These are phyloP conservation scores for Yamadazyma olivae DNA, from an alignment of 805 yeast genomes.

Conservation along the genomic window DNA sequence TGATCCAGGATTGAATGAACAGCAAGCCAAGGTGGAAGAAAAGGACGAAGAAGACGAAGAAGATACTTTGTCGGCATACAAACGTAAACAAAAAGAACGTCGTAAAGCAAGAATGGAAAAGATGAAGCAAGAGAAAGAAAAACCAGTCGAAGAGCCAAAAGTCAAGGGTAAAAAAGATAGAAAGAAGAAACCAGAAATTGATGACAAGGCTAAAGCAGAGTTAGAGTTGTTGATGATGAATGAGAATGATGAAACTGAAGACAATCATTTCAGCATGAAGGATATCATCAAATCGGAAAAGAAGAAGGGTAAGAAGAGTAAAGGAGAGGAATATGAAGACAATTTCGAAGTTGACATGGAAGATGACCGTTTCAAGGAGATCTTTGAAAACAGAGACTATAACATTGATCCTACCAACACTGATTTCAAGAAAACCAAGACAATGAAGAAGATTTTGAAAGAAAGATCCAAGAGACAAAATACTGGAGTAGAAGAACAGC, in stretches of 20 bases:
- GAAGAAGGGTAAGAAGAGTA: slow-evolving; percentile 46
- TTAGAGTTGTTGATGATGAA: slow-evolving; percentile 73
- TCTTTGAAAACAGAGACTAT: slow-evolving; percentile 84
- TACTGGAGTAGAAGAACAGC: neutral
- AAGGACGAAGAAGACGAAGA: slow-evolving; percentile 50
- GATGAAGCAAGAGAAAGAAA: slow-evolving; percentile 52
- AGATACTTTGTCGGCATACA: slow-evolving; percentile 73
- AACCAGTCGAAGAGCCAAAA: slow-evolving; percentile 16
- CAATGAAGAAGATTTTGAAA: slow-evolving; percentile 78
- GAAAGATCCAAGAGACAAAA: slow-evolving; percentile 56
- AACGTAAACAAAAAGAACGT: slow-evolving; percentile 90
- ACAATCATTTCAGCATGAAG: slow-evolving; percentile 72
- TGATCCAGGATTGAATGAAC: slow-evolving; percentile 72
- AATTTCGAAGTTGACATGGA: slow-evolving; percentile 65
- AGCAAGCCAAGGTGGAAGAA: slow-evolving; percentile 22
- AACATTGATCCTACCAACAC: slow-evolving; percentile 93
- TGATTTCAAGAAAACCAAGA: slow-evolving; percentile 83
- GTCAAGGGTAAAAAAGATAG: slow-evolving; percentile 20
- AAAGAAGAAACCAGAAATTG: slow-evolving; percentile 11
- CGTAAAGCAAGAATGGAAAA: slow-evolving; percentile 79
- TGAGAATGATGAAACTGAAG: slow-evolving; percentile 41
- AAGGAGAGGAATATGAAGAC: slow-evolving; percentile 48
- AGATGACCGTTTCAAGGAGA: slow-evolving; percentile 85
- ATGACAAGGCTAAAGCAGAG: slow-evolving; percentile 50
- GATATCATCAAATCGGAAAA: slow-evolving; percentile 72